These are phyloP conservation scores for Stachybotrys elegans DNA, from an alignment of 2,329 filamentous ascomycete species.

Conservation along the genomic window DNA sequence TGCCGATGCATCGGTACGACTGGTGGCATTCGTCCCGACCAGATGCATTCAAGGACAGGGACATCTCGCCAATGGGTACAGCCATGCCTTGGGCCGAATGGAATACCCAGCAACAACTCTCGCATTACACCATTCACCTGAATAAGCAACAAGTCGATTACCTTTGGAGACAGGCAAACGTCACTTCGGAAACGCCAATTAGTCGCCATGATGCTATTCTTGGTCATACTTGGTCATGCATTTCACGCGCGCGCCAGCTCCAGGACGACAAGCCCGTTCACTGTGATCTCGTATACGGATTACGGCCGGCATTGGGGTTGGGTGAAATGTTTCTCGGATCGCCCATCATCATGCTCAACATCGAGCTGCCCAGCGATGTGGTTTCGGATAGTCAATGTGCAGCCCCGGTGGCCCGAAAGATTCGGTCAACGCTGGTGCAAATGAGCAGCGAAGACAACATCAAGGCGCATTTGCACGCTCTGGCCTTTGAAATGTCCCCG, in stretches of 20 bases:
- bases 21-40: constrained; percentile 15
- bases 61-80: constrained; percentile 6
- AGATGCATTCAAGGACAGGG: constrained; percentile 2
- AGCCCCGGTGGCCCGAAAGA: not conserved
- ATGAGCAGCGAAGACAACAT: constrained; percentile 6
- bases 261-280: constrained; percentile 9
- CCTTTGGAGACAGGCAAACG: constrained; percentile 5
- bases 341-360: constrained; percentile 17
- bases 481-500: constrained; percentile 17
- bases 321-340: constrained; percentile 13
- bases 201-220: constrained; percentile 18
- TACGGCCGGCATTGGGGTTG: constrained; percentile 11
- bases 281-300: constrained; percentile 16
- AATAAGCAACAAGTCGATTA: constrained; percentile 9
- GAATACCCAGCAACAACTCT: constrained; percentile 13
- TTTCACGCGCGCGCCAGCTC: constrained; percentile 14
- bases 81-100: constrained; percentile 19
- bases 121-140: constrained; percentile 16
- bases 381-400: not conserved
- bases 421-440: constrained; percentile 12
- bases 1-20: constrained; percentile 18
- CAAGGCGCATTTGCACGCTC: constrained; percentile 11
- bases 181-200: not conserved
- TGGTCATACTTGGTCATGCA: constrained; percentile 19
- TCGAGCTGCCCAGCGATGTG: constrained; percentile 10